These are phyloP conservation scores for Wickerhamiella pararugosa DNA, from an alignment of 1,139 yeast species.

Conservation along the genomic window DNA sequence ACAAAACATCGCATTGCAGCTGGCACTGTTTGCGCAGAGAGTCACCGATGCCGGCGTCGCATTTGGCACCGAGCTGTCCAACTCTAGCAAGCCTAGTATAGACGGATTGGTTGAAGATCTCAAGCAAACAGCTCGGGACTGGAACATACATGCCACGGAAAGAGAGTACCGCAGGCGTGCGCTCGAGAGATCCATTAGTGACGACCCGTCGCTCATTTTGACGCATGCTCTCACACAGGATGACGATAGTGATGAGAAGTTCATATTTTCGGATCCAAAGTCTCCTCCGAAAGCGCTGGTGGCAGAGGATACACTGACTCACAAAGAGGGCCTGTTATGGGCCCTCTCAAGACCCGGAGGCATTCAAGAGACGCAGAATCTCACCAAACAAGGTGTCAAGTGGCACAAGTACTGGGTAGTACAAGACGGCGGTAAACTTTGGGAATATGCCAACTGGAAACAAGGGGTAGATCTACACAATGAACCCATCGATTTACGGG, in stretches of 20 bases:
- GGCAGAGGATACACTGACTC: slow-evolving; percentile 8
- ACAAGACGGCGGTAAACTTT: slow-evolving; percentile 46
- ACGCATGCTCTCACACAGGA: background rate
- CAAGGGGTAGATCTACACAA: slow-evolving; percentile 48
- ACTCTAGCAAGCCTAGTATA: slow-evolving; percentile 20
- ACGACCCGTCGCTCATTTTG: background rate
- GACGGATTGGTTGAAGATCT: slow-evolving; percentile 23
- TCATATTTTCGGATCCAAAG: background rate
- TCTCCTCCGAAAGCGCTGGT: background rate
- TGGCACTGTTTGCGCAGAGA: slow-evolving; percentile 27
- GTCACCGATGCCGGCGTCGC: slow-evolving; percentile 19
- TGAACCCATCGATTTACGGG: slow-evolving; percentile 57
- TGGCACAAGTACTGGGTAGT: slow-evolving; percentile 94
- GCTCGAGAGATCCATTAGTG: slow-evolving; percentile 17
- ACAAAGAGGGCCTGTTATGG: slow-evolving; percentile 46
- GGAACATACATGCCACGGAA: slow-evolving; percentile 29
- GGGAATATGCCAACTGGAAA: slow-evolving; percentile 74
- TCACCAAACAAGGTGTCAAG: slow-evolving; percentile 46
- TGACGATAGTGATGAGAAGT: background rate
- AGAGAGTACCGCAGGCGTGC: slow-evolving; percentile 27
- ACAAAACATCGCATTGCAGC: slow-evolving; percentile 27
- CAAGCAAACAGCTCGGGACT: slow-evolving; percentile 25
- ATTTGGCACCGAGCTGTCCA: slow-evolving; percentile 11
- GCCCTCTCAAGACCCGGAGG: slow-evolving; percentile 33
- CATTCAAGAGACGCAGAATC: slow-evolving; percentile 39